phyloP scores from a whole-genome alignment of 1,139 yeast species.

The Candida neerlandica region DNA sequence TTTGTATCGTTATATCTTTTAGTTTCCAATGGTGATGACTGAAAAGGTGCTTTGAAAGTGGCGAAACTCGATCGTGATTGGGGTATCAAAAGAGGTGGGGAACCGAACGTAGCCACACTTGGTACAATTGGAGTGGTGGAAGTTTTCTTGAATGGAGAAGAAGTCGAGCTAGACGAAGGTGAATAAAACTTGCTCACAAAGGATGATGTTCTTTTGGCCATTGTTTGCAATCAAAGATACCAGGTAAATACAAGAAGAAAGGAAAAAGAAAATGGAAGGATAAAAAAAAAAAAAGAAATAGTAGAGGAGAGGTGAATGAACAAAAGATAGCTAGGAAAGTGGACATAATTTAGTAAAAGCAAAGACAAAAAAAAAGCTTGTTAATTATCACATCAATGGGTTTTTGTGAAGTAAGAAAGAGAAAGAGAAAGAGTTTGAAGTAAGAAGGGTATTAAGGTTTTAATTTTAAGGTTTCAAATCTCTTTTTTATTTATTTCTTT shows the following conservation, averaged over 20 bases:
- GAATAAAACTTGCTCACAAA: background rate
- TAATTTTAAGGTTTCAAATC: background rate
- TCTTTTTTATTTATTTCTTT: background rate
- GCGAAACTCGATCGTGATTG: background rate
- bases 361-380: background rate
- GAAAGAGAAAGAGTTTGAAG: too few relatives aligned
- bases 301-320: background rate
- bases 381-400: background rate
- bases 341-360: background rate
- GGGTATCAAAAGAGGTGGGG: background rate
- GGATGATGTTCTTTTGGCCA: background rate
- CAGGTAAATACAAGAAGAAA: background rate
- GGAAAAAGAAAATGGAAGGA: background rate
- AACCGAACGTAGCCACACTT: background rate
- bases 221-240: background rate
- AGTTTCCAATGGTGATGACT: conserved; percentile 9
- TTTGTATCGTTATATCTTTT: conserved; percentile 12
- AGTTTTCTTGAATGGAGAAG: conserved; percentile 1
- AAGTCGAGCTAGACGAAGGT: background rate
- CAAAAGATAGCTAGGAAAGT: background rate
- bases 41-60: background rate
- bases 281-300: background rate
- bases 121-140: background rate
- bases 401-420: background rate
- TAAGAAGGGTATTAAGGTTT: background rate